Percentiles rank a stretch among this genome's conserved stretches.
These are phyloP conservation scores for Aspergillus sp. DNA, from an alignment of 2,329 filamentous ascomycete species.

Conservation along the genomic window DNA sequence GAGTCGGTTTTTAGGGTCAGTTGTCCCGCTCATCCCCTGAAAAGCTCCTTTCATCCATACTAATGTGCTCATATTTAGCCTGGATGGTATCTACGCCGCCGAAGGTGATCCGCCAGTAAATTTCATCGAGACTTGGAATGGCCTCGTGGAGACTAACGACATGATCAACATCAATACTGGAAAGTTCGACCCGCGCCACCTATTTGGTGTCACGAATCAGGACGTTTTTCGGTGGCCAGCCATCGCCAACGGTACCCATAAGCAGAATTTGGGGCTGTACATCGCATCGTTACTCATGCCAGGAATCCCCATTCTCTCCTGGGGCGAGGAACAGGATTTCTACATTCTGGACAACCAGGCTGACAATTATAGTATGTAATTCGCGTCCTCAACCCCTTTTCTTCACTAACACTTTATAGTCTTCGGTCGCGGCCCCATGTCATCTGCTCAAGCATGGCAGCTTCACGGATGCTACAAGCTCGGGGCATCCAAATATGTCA, in stretches of 20 bases:
- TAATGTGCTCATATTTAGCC: slow-evolving; percentile 13
- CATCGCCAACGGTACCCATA: slow-evolving; percentile 57
- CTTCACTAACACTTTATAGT: slow-evolving; percentile 28
- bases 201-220: slow-evolving; percentile 65
- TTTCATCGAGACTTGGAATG: slow-evolving; percentile 57
- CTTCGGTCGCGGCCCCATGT: slow-evolving; percentile 64
- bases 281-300: slow-evolving; percentile 60
- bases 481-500: slow-evolving; percentile 56
- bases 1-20: slow-evolving; percentile 56
- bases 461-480: slow-evolving; percentile 63
- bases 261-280: slow-evolving; percentile 58
- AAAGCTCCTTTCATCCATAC: neutral
- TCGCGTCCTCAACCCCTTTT: neutral
- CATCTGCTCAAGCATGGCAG: slow-evolving; percentile 62
- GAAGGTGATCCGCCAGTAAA: slow-evolving; percentile 55
- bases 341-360: slow-evolving; percentile 65
- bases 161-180: slow-evolving; percentile 58
- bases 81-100: slow-evolving; percentile 57
- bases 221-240: slow-evolving; percentile 66
- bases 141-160: slow-evolving; percentile 59
- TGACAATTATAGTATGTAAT: slow-evolving; percentile 52
- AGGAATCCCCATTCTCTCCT: slow-evolving; percentile 61
- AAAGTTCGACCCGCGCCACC: slow-evolving; percentile 62
- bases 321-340: slow-evolving; percentile 66
- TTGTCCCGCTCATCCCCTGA: neutral